Base-by-base conservation (phyloP, 2,329 filamentous ascomycete genomes). In the Magnaporthiopsis poae region DNA sequence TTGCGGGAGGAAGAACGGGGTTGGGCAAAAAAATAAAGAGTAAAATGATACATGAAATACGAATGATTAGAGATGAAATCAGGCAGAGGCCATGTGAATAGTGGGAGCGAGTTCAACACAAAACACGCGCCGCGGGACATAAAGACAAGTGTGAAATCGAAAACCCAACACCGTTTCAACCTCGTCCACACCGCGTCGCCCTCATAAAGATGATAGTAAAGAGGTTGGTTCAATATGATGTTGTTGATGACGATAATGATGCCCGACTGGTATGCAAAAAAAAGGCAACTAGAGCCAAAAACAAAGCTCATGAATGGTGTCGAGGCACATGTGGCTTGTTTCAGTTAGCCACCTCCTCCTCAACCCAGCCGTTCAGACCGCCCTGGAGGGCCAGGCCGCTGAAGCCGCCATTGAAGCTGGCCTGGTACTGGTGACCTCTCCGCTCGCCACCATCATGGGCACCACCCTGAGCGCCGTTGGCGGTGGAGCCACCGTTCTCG, bases 391-490 rank as follows among this genome's bases (percentile, higher is more conserved):
- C 85, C 15, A 88, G 79, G 35, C 85, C 60, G 15, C 70, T 86
- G 68, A 85, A 87, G 2, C 84, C 85, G 27, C 79, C 78, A 33
- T 85, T 84, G 68, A 82, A 88, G 76, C 84, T 87, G 36, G 82
- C 80, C 75, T 88, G 86, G 75, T 89, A 89, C 69, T 88, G 86
- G 72, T 89, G 87, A 13, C 86, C 86, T 67, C 86, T 81, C 66
- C 86, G 82, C 75, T 86, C 83, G 59, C 81, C 81, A 33, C 83
- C 83, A 33, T 61, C 29, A 25, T 33, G 25, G 52, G n/a, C 25
- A 25, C 72, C 72, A 5, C 76, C 79, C 25, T 80, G 78, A 27
- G 80, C 74, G 69, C 80, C 81, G 71, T 79, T 80, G 60, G 81
- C 80, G 75, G 81, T 83, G 69, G 78, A 82, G 66, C 80, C 81